Base-by-base conservation (phyloP, 371 early-diverging fungal genomes). In the Rhizopus stolonifer region DNA sequence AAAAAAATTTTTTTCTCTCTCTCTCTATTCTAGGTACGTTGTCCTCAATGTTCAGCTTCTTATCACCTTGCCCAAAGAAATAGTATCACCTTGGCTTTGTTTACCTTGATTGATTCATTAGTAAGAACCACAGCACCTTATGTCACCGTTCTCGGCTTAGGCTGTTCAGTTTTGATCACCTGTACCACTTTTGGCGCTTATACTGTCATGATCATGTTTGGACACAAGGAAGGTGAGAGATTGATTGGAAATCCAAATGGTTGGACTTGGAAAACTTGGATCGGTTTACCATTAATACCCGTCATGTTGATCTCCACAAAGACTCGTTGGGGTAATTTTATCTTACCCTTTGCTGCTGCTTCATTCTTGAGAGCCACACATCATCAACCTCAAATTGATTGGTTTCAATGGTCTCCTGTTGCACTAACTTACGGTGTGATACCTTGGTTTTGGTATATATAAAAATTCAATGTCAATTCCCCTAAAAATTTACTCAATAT, bases 21-120 rank as follows among this genome's bases (percentile, higher is more conserved):
- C 8, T 31, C 42, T 14, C 31, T 29, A 6, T 38, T n/a, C 6
- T 38, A 86, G 83, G 85, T 86, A 0, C 71, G 73, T 14, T 90
- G 90, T 47, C 89, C 90, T n/a, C 89, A 89, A 49, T 90, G 90
- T 62, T 82, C 77, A 32, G 66, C 82, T 10, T 67, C 80, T 4
- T 90, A 90, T 60, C 67, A 76, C 13, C 53, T 89, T 21, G 61
- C 75, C n/a, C 83, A 88, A 33, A 70, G 62, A 25, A 67, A 58
- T 19, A 86, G 83, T 25, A 33, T 70, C 11, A 54, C 77, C 22
- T 49, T 87, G 24, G 63, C 70, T 11, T 49, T 84, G n/a, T 64
- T 86, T 24, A 73, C 78, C 4, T 45, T 71, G 2, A 50, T 84
- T 1, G 87, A 87, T 59, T 64, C 77, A 3, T 48, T 80, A 7